These are phyloP conservation scores for Selaginella tamariscina DNA, from an alignment of 75 land plant genomes.

Conservation along the genomic window DNA sequence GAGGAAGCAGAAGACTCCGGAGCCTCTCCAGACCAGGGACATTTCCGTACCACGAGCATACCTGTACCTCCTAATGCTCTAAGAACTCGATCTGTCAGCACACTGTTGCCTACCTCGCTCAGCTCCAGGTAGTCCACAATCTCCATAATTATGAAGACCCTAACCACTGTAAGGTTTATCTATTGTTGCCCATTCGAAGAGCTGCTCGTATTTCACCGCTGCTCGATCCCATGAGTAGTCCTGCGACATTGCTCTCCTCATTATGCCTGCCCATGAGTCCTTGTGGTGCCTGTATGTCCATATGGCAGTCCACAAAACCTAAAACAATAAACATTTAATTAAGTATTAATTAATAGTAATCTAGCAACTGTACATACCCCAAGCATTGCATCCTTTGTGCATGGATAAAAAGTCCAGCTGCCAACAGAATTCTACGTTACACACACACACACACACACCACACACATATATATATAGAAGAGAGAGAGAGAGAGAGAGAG, in stretches of 20 bases:
- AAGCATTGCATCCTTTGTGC: conserved; percentile 65
- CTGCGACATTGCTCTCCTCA: conserved; percentile 66
- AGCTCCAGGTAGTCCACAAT: neutral
- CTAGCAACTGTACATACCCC: conserved; percentile 29
- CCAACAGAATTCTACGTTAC: neutral
- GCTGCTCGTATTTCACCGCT: conserved; percentile 75
- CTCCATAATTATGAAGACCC: neutral
- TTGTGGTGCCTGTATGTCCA: conserved; percentile 54
- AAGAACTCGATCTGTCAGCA: neutral
- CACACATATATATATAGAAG: too few relatives aligned
- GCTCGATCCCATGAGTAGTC: conserved; percentile 84
- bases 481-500: too few relatives aligned
- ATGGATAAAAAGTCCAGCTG: conserved; percentile 86
- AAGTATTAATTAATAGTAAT: neutral
- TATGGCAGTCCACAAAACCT: conserved; percentile 49
- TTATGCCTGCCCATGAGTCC: conserved; percentile 67
- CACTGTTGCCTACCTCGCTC: neutral
- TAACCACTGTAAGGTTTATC: conserved; percentile 54
- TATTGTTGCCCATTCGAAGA: conserved; percentile 72
- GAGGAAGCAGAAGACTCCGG: conserved; percentile 42
- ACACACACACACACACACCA: neutral
- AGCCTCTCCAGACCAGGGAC: conserved; percentile 27
- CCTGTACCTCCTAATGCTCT: conserved; percentile 39
- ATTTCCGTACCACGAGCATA: conserved; percentile 40
- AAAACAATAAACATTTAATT: neutral